Base-by-base conservation (phyloP, 139 green algal genomes). In the Spirogloea muscicola region DNA sequence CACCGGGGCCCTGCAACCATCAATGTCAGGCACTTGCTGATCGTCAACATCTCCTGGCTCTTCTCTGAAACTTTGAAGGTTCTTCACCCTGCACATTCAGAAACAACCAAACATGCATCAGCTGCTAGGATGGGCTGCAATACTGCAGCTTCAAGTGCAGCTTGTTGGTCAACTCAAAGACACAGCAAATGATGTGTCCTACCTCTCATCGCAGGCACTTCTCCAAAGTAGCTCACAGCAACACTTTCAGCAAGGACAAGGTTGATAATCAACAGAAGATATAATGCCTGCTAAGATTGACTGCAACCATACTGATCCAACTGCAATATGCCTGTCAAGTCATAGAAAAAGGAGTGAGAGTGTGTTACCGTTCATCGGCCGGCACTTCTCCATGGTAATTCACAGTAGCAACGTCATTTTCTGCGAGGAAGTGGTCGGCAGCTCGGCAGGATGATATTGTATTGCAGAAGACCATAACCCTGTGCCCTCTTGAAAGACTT, bases 401-500 rank as follows among this genome's bases (percentile, higher is more conserved):
- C 49, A 93, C 81, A 0, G 87, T 91, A 2, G 52, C 51, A 36
- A 96, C 34, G 36, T 77, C 87, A 1, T 61, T 42, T 76, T 98
- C 94, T 0, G 36, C 16, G 37, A 92, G 84, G 60, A 74, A 74
- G 83, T 97, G 89, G 82, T 97, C 93, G 37, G 92, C 90, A 1
- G 91, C 93, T 10, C 90, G 72, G 66, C 82, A 87, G 0, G 46
- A 80, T 16, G 52, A 40, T 37, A 88, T 21, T 3, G 91, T 97
- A 88, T 96, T 97, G 87, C 89, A 96, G 82, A 99, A 99, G 29
- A 98, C 85, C 82, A 99, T 91, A 1, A 82, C 34, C 2, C 81
- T 76, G 60, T 86, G 58, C 3, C 81, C 75, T 0, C 38, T 44
- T 1, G 65, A 21, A 5, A 58, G 25, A 63, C 90, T 83, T 0